phyloP scores from a whole-genome alignment of 2,329 filamentous ascomycete genomes.

The Akanthomyces uredinophilus region DNA sequence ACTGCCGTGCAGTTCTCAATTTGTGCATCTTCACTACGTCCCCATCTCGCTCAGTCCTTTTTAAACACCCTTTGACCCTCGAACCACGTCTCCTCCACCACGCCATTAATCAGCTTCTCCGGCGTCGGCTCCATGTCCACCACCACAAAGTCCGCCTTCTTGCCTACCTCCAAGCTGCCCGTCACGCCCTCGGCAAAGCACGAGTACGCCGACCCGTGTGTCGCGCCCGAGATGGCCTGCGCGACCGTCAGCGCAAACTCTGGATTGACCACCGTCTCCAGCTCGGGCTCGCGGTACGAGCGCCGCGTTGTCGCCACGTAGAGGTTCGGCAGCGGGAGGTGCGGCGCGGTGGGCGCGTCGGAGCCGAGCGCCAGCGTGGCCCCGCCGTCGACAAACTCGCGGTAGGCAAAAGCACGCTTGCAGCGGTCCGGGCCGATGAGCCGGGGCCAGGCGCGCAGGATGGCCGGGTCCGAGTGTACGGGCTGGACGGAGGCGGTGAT shows the following conservation, averaged over 20 bases:
- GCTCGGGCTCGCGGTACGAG: conserved; percentile 45
- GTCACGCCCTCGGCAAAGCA: conserved; percentile 52
- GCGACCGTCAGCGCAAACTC: conserved; percentile 49
- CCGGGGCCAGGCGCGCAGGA: conserved; percentile 50
- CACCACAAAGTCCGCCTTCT: conserved; percentile 53
- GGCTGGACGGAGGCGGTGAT: conserved; percentile 55
- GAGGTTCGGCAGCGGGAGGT: conserved; percentile 44
- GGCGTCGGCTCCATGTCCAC: conserved; percentile 46
- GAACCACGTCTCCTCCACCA: conserved; percentile 50
- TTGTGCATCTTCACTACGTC: background rate
- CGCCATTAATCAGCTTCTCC: conserved; percentile 40
- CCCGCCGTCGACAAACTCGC: conserved; percentile 48
- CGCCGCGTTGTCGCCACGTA: conserved; percentile 52
- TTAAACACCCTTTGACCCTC: conserved; percentile 38
- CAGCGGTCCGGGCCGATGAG: conserved; percentile 48
- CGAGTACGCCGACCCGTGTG: conserved; percentile 51
- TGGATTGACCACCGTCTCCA: conserved; percentile 42
- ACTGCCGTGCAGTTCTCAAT: too few species aligned
- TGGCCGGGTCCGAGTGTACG: conserved; percentile 51
- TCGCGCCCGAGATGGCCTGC: conserved; percentile 50
- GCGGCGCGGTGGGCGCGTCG: conserved; percentile 51
- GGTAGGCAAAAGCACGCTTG: conserved; percentile 54
- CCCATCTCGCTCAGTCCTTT: background rate
- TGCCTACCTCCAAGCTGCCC: conserved; percentile 47
- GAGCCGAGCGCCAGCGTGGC: conserved; percentile 48